Percentiles rank a stretch among this genome's conserved stretches.
Evolutionary conservation across 2,329 filamentous ascomycete species (phyloP).

Genomic region (Monosporascus sp.): DNA sequence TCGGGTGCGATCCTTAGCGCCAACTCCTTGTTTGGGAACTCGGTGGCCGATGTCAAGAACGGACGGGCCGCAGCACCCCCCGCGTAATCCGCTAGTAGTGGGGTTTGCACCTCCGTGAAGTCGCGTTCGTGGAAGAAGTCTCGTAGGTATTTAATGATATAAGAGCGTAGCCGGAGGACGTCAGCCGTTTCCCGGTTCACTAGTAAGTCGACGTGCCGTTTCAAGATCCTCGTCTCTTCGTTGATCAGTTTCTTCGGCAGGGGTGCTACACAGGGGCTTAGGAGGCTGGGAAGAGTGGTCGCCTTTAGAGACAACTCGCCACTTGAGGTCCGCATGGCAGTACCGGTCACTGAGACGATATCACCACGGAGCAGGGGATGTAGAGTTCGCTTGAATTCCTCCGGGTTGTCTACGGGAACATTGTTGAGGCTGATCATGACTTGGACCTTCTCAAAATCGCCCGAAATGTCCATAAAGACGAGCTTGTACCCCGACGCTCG

Average conservation of each 20-base stretch:
- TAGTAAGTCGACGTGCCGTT: slow-evolving; percentile 82
- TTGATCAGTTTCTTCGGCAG: slow-evolving; percentile 67
- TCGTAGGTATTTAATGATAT: slow-evolving; percentile 69
- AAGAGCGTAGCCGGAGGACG: slow-evolving; percentile 66
- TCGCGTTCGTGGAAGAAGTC: slow-evolving; percentile 64
- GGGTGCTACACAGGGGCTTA: slow-evolving; percentile 74
- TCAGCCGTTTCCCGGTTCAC: slow-evolving; percentile 65
- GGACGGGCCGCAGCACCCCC: slow-evolving; percentile 85
- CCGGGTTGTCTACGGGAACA: slow-evolving; percentile 29
- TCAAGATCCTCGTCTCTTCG: slow-evolving; percentile 65
- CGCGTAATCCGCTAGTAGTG: slow-evolving; percentile 74
- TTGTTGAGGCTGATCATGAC: slow-evolving; percentile 65
- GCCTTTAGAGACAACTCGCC: slow-evolving; percentile 73
- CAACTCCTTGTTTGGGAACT: slow-evolving; percentile 66
- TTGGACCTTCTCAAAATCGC: slow-evolving; percentile 69
- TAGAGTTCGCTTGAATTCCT: slow-evolving; percentile 54
- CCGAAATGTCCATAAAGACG: slow-evolving; percentile 75
- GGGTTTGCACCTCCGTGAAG: slow-evolving; percentile 87
- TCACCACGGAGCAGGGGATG: slow-evolving; percentile 74
- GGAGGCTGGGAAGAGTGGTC: slow-evolving; percentile 59
- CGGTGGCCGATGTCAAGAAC: slow-evolving; percentile 74
- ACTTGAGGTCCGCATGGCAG: slow-evolving; percentile 61
- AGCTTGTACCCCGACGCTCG: slow-evolving; percentile 60
- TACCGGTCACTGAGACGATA: slow-evolving; percentile 60
- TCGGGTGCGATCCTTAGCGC: slow-evolving; percentile 88